Conservation (phyloP, 2,329 filamentous ascomycete genomes). For the Aphanoascus verrucosus region DNA sequence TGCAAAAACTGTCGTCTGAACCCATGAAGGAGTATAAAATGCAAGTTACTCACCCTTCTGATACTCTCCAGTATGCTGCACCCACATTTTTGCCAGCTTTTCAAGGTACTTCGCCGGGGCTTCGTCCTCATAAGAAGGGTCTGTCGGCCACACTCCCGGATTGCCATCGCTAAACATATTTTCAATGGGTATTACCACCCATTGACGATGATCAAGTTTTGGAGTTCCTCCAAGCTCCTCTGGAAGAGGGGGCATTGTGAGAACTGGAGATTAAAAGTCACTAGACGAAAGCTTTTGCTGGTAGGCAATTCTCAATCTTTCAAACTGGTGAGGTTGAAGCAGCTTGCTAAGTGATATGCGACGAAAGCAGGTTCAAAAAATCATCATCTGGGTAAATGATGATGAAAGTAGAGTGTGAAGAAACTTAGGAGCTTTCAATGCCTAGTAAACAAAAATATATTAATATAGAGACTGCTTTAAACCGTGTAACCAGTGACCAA, state of each 20-base stretch:
- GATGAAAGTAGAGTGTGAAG: too few relatives aligned
- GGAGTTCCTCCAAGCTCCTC: not conserved
- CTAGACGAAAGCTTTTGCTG: not conserved
- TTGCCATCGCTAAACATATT: slow-evolving; percentile 32
- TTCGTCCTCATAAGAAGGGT: slow-evolving; percentile 25
- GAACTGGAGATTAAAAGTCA: not conserved
- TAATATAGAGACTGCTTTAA: too few relatives aligned
- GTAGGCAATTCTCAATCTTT: too few relatives aligned
- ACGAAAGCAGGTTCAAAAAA: too few relatives aligned
- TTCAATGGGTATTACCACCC: slow-evolving; percentile 26
- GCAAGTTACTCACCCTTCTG: slow-evolving; percentile 25
- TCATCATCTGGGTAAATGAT: too few relatives aligned
- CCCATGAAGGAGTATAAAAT: not conserved
- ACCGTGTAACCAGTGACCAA: too few relatives aligned
- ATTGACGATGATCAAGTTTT: too few relatives aligned
- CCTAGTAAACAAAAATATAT: too few relatives aligned
- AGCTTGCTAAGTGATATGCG: too few relatives aligned
- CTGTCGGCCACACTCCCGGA: slow-evolving; percentile 27
- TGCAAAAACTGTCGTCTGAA: too few relatives aligned
- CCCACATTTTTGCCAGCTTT: slow-evolving; percentile 41
- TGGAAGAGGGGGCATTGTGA: slow-evolving; percentile 1
- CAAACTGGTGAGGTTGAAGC: too few relatives aligned
- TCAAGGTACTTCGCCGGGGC: slow-evolving; percentile 36
- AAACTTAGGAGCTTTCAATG: too few relatives aligned
- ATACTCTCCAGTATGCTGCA: slow-evolving; percentile 33